A percentile compares a stretch with the other conserved stretches of the same genome.
These are phyloP conservation scores for Xenosphaeropsis pyriputrescens DNA, from an alignment of 2,329 filamentous ascomycete species.

Conservation along the genomic window DNA sequence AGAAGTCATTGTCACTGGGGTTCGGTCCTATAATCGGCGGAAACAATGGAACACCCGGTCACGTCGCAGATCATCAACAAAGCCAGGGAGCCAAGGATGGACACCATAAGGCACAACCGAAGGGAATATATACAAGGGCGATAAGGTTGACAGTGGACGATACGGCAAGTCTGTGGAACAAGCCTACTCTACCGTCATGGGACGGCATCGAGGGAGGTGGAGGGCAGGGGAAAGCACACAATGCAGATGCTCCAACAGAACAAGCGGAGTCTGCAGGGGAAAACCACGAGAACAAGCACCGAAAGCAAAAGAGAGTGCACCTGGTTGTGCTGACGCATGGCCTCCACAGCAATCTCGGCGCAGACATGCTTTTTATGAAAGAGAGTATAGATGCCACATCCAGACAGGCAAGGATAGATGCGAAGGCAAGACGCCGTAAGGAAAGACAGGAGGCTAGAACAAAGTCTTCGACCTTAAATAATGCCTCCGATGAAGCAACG, in stretches of 20 bases:
- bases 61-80: conserved; percentile 63
- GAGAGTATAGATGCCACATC: conserved; percentile 87
- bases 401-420: conserved; percentile 57
- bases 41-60: conserved; percentile 38
- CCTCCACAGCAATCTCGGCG: conserved; percentile 85
- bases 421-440: conserved; percentile 41
- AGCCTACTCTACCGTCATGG: conserved; percentile 63
- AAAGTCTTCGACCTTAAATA: conserved; percentile 5
- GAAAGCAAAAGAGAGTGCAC: conserved; percentile 67
- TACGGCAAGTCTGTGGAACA: conserved; percentile 83
- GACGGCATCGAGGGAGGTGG: conserved; percentile 21
- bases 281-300: conserved; percentile 16
- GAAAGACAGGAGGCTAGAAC: conserved; percentile 23
- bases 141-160: conserved; percentile 71
- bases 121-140: conserved; percentile 74
- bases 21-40: conserved; percentile 31
- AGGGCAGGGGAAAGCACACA: conserved; percentile 10
- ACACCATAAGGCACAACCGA: conserved; percentile 45
- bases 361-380: conserved; percentile 94
- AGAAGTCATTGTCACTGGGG: conserved; percentile 61
- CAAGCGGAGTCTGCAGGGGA: conserved; percentile 10
- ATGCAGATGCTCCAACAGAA: conserved; percentile 9
- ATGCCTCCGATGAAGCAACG: conserved; percentile 7
- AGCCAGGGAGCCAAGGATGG: conserved; percentile 39
- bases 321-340: conserved; percentile 89